Evolutionary conservation across 345 rosid genomes (phyloP), one percentile per base, ranked within the genome.

Genomic region (Combretum micranthum): DNA sequence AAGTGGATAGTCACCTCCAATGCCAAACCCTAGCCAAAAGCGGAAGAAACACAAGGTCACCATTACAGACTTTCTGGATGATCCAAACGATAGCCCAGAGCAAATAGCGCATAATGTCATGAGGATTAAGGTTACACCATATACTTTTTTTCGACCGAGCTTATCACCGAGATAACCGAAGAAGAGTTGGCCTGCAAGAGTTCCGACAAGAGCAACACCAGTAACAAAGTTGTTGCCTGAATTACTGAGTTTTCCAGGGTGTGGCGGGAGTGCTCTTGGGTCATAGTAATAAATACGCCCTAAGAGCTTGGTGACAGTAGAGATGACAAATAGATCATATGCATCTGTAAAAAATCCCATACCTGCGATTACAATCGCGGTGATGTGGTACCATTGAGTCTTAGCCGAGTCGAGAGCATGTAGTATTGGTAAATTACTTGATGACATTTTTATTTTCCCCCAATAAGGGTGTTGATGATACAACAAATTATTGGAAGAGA

Each of bases 271-370:
- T n/a, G 18, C 37, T 0, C 12, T 13, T 0, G 82, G 79, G 2
- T 80, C 58, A 53, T 45, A 63, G 77, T 72, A 82, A 63, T 85
- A 85, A 20, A 85, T 73, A 4, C 92, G 84, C 2, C 92, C 86
- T 4, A 85, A 53, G 54, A 85, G 86, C 57, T 85, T 82, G 1
- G 83, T 64, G 14, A 82, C 71, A 19, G 80, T 4, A 42, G 83
- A 66, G 47, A 85, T 83, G 57, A 83, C 80, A 20, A 85, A 83
- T 11, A 85, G 86, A 65, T 85, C 93, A 20, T 85, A 85, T 0
- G 86, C 88, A 19, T 85, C 93, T 2, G 86, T 85, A 65, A 82
- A 85, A 59, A 85, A 85, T 10, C 86, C 93, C 86, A 80, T 85
- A 11, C 88, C 88, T 0, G 86, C 86, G 15, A 83, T 83, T n/a